These are phyloP conservation scores for Colletotrichum sp. DNA, from an alignment of 2,329 filamentous ascomycete species.

Conservation along the genomic window DNA sequence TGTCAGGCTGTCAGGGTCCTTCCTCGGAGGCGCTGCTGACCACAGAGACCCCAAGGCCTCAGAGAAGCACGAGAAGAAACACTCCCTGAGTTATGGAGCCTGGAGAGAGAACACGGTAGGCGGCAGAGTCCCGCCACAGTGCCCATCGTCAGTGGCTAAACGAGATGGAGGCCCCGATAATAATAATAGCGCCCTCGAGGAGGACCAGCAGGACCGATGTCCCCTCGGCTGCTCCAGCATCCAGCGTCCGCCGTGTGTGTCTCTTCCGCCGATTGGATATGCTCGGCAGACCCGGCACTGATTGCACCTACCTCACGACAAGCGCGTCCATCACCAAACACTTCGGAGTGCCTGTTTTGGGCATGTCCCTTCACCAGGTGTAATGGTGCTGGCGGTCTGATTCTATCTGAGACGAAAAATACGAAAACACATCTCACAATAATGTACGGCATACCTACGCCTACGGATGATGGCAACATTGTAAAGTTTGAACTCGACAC, in stretches of 20 bases:
- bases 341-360: neutral
- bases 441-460: neutral
- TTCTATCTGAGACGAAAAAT: neutral
- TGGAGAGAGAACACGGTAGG: constrained; percentile 2
- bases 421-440: neutral
- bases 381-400: neutral
- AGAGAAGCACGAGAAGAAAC: neutral
- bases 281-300: constrained; percentile 2
- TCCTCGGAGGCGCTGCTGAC: constrained; percentile 4
- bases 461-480: neutral
- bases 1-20: neutral
- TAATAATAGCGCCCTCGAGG: neutral
- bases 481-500: neutral
- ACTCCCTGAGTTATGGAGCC: neutral
- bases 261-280: neutral
- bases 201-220: constrained; percentile 12
- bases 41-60: neutral
- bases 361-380: neutral
- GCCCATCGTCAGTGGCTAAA: neutral
- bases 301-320: neutral
- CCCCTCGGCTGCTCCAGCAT: neutral
- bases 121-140: neutral
- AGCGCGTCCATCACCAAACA: neutral
- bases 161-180: constrained; percentile 5
- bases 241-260: neutral